Conservation (phyloP, 1,139 yeast species). For the Scheffersomyces titani region DNA sequence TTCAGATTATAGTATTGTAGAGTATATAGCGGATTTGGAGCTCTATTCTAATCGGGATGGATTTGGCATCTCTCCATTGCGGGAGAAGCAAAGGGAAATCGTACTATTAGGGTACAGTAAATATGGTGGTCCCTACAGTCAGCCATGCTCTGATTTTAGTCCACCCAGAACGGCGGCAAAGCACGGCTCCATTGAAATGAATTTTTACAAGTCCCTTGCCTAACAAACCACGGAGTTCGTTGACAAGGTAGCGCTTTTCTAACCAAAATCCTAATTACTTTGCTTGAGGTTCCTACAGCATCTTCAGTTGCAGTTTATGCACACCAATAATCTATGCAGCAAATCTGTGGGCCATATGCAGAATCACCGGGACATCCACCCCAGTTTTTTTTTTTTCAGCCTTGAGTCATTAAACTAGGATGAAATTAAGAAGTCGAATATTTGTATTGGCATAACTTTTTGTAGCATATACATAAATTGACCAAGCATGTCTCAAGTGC, state of each 20-base stretch:
- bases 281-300: neutral
- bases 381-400: neutral
- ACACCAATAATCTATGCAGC: neutral
- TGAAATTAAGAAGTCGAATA: neutral
- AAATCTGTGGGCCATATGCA: neutral
- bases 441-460: no score
- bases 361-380: neutral
- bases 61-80: neutral
- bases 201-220: neutral
- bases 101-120: neutral
- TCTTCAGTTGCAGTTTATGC: neutral
- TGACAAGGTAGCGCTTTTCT: neutral
- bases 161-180: neutral
- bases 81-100: neutral
- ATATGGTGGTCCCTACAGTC: neutral
- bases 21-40: neutral
- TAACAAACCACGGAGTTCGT: neutral
- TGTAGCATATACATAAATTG: neutral
- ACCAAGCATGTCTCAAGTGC: neutral
- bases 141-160: neutral
- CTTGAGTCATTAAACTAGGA: neutral
- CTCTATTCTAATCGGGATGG: neutral
- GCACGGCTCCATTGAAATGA: neutral
- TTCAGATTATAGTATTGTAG: neutral
- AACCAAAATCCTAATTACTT: neutral